Evolutionary conservation across 2,329 filamentous ascomycete species (phyloP).

Genomic region (Pseudogymnoascus sp.): DNA sequence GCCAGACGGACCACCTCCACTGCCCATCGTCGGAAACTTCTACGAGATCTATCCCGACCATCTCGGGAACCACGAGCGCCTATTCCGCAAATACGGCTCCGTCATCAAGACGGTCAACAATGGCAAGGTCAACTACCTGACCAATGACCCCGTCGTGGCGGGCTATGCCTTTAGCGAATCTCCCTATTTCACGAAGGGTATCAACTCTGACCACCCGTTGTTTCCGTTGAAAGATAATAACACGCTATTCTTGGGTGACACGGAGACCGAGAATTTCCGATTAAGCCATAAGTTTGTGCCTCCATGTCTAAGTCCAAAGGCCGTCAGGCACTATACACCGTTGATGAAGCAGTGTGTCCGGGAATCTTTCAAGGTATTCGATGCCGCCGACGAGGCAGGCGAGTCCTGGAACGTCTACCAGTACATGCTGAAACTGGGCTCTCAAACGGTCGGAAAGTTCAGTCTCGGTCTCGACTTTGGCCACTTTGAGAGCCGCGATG

Average conservation of each 20-base stretch:
- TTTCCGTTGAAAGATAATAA: constrained; percentile 13
- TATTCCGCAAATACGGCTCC: constrained; percentile 32
- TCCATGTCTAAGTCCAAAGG: constrained; percentile 21
- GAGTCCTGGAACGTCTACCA: constrained; percentile 41
- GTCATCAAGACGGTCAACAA: constrained; percentile 32
- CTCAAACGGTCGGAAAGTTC: constrained; percentile 36
- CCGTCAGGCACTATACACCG: constrained; percentile 28
- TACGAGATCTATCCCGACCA: constrained; percentile 34
- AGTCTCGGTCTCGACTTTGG: constrained; percentile 36
- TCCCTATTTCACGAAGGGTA: constrained; percentile 32
- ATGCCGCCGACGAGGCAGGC: constrained; percentile 18
- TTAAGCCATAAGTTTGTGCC: constrained; percentile 17
- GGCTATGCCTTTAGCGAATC: constrained; percentile 27
- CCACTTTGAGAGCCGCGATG: constrained; percentile 33
- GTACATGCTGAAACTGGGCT: constrained; percentile 41
- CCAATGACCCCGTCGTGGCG: constrained; percentile 31
- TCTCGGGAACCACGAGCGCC: constrained; percentile 33
- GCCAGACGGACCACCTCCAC: constrained; percentile 24
- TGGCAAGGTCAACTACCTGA: constrained; percentile 28
- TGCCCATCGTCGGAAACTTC: constrained; percentile 31
- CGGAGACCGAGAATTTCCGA: constrained; percentile 15
- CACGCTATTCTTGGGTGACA: constrained; percentile 18
- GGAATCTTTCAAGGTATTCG: constrained; percentile 20
- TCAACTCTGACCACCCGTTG: constrained; percentile 19
- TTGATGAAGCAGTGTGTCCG: constrained; percentile 17